Evolutionary conservation across 1,139 yeast genomes (phyloP), one percentile per base, ranked within the genome.

Genomic region (Blastobotrys serpentis): DNA sequence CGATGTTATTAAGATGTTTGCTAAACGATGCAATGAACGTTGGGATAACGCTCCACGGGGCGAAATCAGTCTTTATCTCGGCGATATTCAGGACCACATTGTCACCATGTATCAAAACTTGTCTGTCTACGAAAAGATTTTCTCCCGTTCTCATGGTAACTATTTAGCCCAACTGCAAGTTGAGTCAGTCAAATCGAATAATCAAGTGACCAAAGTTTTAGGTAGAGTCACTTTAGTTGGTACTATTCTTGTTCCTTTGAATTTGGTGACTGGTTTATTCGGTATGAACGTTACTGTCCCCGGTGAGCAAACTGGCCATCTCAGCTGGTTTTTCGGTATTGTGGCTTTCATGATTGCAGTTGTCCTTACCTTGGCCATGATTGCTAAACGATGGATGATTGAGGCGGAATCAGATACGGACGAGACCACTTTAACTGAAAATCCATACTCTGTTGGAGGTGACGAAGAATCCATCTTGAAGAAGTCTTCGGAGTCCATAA

Each of bases 221-320:
- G 96, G 97, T 2, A 87, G 90, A 64, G 87, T 92, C 50, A 88
- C 98, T 4, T 84, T 92, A 38, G 71, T 92, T 54, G 98, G 98
- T 76, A 89, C 98, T 0, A 86, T 92, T 52, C 96, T 92, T 6
- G 72, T 92, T 52, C 98, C 98, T 2, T 79, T 92, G 76, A 92
- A 92, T 64, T 87, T 92, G 49, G 84, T 92, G 19, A 92, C 98
- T 0, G 98, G 98, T 23, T 72, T 92, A 47, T 92, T 98, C 98
- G 98, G 98, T 52, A 92, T 92, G 98, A 92, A 92, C 70, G 95
- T 95, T 56, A 59, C 86, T 8, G 98, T 92, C 32, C 98, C 98
- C 0, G 68, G 65, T 11, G 58, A 54, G 21, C 73, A 63, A 5
- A 74, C 60, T 0, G 62, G 57, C 1, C 71, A 65, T 46, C 65